Percentiles rank a stretch among this genome's conserved stretches.
Conservation (phyloP, 163 green algal genomes). For the Smithsoniella earleae region DNA sequence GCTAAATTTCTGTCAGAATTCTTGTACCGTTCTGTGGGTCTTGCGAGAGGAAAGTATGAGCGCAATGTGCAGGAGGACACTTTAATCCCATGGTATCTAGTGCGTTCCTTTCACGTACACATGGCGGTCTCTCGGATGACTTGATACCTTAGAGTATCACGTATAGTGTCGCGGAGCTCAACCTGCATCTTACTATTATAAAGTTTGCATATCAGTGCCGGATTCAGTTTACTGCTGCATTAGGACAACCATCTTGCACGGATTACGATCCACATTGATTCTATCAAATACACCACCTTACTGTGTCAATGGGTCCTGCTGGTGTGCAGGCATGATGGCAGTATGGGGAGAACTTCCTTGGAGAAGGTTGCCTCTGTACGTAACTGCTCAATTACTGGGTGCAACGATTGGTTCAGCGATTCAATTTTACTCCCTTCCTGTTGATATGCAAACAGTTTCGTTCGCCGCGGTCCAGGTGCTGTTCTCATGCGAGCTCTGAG, state of each 20-base stretch:
- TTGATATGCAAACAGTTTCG: background rate
- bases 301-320: too few species aligned
- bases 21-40: background rate
- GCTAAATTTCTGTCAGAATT: background rate
- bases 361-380: constrained; percentile 29
- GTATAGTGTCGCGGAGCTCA: too few species aligned
- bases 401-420: constrained; percentile 32
- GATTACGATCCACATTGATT: too few species aligned
- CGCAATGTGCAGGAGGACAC: constrained; percentile 32
- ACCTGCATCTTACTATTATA: too few species aligned
- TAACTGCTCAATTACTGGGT: constrained; percentile 33
- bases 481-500: background rate
- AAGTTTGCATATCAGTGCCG: too few species aligned
- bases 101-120: too few species aligned
- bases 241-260: too few species aligned
- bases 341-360: constrained; percentile 26
- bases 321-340: constrained; percentile 32
- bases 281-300: too few species aligned
- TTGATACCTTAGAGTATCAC: too few species aligned
- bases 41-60: background rate
- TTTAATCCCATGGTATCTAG: constrained; percentile 45
- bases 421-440: constrained; percentile 34
- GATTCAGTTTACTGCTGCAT: too few species aligned
- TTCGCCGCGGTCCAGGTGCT: background rate
- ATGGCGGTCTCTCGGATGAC: too few species aligned